Conservation (phyloP, 768 basidiomycete species). For the Amanita inopinata region DNA sequence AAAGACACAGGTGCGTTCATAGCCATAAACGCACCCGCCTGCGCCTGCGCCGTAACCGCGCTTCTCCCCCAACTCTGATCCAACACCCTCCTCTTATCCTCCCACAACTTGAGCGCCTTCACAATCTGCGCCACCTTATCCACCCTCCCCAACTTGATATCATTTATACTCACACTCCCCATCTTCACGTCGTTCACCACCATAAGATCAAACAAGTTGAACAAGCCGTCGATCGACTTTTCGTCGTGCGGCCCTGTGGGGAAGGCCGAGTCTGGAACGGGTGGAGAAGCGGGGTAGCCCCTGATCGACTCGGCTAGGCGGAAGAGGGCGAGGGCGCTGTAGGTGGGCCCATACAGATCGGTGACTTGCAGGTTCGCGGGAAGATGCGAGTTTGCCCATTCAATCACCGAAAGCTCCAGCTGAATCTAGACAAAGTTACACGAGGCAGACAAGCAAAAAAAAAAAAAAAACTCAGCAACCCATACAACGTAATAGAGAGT, state of each 20-base stretch:
- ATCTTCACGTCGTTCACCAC: constrained; percentile 89
- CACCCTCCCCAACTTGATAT: constrained; percentile 73
- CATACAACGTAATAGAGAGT: neutral
- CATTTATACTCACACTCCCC: constrained; percentile 89
- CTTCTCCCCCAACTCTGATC: constrained; percentile 38
- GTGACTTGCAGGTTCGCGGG: constrained; percentile 51
- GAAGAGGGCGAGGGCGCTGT: constrained; percentile 68
- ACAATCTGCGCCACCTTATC: constrained; percentile 78
- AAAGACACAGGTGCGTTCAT: neutral
- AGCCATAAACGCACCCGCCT: neutral
- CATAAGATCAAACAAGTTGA: constrained; percentile 85
- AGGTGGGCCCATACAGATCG: constrained; percentile 35
- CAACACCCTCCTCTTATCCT: constrained; percentile 59
- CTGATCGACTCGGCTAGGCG: constrained; percentile 80
- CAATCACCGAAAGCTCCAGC: constrained; percentile 50
- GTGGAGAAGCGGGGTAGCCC: constrained; percentile 52
- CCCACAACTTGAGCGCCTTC: constrained; percentile 68
- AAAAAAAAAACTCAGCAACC: constrained; percentile 8
- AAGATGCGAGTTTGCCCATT: constrained; percentile 85
- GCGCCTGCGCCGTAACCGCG: too few species aligned
- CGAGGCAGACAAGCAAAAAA: constrained; percentile 6
- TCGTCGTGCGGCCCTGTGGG: constrained; percentile 59
- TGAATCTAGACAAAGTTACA: constrained; percentile 14
- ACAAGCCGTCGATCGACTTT: constrained; percentile 73
- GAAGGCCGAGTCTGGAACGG: constrained; percentile 75